Evolutionary conservation across 495 filamentous ascomycete genomes (phyloP).

Genomic region (Sabuloglossum arenarium): DNA sequence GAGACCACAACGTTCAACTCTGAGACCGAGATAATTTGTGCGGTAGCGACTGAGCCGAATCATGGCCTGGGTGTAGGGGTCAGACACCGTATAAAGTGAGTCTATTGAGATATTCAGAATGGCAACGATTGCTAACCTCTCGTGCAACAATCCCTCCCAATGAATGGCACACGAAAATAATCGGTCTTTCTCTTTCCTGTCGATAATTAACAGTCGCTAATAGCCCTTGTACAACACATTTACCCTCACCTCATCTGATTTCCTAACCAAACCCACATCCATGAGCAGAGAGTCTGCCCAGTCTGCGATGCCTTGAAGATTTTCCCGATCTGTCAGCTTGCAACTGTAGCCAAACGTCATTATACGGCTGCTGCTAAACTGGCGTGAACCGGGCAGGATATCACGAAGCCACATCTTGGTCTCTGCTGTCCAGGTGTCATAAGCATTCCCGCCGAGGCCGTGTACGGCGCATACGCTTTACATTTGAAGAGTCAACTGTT

Average conservation of each 20-base stretch:
- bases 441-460: conserved; percentile 11
- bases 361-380: conserved; percentile 6
- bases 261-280: background rate
- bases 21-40: background rate
- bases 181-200: conserved; percentile 26
- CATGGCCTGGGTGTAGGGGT: too few species aligned
- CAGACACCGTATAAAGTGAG: too few species aligned
- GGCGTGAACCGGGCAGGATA: conserved; percentile 8
- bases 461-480: conserved; percentile 13
- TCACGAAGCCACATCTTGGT: conserved; percentile 11
- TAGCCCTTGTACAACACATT: background rate
- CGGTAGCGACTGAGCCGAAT: background rate
- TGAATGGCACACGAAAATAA: conserved; percentile 73
- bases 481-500: too few species aligned
- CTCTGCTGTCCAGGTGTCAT: conserved; percentile 11
- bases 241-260: background rate
- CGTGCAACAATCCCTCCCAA: conserved; percentile 68
- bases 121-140: too few species aligned
- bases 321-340: conserved; percentile 3
- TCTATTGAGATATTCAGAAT: too few species aligned
- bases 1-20: conserved; percentile 34
- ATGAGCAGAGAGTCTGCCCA: background rate
- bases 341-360: conserved; percentile 13
- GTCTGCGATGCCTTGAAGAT: background rate
- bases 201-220: background rate